A percentile compares a stretch with the other conserved stretches of the same genome.
Conservation (phyloP, 495 filamentous ascomycete genomes). For the Neurospora terricola region DNA sequence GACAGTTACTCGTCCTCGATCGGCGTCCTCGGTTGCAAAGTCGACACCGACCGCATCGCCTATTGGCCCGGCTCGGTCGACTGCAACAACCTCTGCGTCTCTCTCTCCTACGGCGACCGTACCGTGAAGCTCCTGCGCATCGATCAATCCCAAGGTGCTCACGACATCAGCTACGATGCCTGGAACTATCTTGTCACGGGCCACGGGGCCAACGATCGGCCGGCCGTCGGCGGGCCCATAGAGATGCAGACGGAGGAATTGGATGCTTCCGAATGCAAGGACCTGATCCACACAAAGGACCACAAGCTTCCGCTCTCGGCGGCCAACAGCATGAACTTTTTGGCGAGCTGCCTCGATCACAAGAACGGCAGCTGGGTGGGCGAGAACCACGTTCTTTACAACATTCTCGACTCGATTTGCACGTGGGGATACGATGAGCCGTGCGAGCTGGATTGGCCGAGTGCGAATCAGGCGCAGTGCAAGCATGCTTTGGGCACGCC, state of each 20-base stretch:
- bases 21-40: slow-evolving; percentile 40
- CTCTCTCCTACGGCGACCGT: slow-evolving; percentile 31
- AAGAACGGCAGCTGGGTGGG: slow-evolving; percentile 30
- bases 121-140: slow-evolving; percentile 34
- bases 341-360: slow-evolving; percentile 32
- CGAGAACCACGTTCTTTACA: slow-evolving; percentile 34
- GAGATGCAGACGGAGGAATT: slow-evolving; percentile 33
- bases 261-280: slow-evolving; percentile 25
- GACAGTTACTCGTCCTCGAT: slow-evolving; percentile 40
- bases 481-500: slow-evolving; percentile 28
- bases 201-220: slow-evolving; percentile 31
- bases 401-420: slow-evolving; percentile 35
- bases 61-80: slow-evolving; percentile 39
- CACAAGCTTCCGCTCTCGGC: slow-evolving; percentile 38
- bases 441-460: slow-evolving; percentile 36
- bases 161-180: slow-evolving; percentile 41
- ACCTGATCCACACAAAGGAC: slow-evolving; percentile 31
- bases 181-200: slow-evolving; percentile 41
- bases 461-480: slow-evolving; percentile 34
- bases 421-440: slow-evolving; percentile 34
- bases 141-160: slow-evolving; percentile 36
- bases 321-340: slow-evolving; percentile 40
- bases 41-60: slow-evolving; percentile 37
- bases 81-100: slow-evolving; percentile 38
- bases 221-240: slow-evolving; percentile 31